Conservation (phyloP, 345 rosid species). For the Arabidopsis arenosa region DNA sequence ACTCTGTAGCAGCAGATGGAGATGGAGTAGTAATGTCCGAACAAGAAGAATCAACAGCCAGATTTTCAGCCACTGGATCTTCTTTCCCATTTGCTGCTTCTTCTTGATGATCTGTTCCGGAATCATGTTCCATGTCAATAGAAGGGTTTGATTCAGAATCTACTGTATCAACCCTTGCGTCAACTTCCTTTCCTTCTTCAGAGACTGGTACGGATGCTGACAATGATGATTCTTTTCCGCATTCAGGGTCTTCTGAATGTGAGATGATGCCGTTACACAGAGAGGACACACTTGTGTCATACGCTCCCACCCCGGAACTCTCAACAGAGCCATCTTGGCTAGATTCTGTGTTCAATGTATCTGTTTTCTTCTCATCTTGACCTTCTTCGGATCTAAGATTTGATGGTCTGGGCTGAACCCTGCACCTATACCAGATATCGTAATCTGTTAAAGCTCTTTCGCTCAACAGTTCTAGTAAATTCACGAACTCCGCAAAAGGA, state of each 20-base stretch:
- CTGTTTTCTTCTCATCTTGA: conserved; percentile 46
- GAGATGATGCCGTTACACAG: conserved; percentile 38
- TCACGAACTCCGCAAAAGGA: neutral
- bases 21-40: conserved; percentile 17
- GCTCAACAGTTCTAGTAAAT: conserved; percentile 10
- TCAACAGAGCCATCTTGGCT: conserved; percentile 45
- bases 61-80: conserved; percentile 11
- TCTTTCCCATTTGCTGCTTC: conserved; percentile 27
- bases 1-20: conserved; percentile 24
- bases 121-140: conserved; percentile 27
- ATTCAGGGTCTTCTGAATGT: conserved; percentile 42
- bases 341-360: conserved; percentile 42
- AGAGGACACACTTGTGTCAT: conserved; percentile 12
- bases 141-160: conserved; percentile 39
- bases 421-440: conserved; percentile 39
- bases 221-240: conserved; percentile 28
- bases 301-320: conserved; percentile 23
- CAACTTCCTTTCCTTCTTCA: conserved; percentile 17
- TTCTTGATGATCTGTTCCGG: conserved; percentile 22
- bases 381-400: conserved; percentile 54
- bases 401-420: conserved; percentile 70
- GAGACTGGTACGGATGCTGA: conserved; percentile 5
- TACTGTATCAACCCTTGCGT: conserved; percentile 27
- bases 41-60: conserved; percentile 13
- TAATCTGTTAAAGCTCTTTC: conserved; percentile 15